Base-by-base conservation (phyloP, 108 stramenopile species). In the Fragilariopsis cylindrus region DNA sequence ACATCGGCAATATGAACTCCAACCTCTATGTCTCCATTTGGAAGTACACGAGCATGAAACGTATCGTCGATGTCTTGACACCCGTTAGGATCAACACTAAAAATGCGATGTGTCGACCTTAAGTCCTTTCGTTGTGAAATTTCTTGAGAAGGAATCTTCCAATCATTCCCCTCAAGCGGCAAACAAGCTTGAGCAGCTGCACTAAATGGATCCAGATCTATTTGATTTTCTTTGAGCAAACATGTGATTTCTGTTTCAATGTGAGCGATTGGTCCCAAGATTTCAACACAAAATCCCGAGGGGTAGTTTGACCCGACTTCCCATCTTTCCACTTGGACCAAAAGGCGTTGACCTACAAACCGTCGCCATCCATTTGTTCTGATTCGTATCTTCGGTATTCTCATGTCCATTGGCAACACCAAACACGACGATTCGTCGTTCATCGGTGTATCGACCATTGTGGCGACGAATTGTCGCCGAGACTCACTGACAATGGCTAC, bases 1-100 rank as follows among this genome's bases (percentile, higher is more conserved):
- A 97, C 96, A 74, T 97, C 96, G 1, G 96, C 96, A 81, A 97
- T 97, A 73, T 97, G 96, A 46, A 97, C 96, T 8, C 96, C 96
- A 48, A 94, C 78, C 73, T 91, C 87, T 47, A 92, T 68, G 63
- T 90, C 90, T 56, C 92, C 92, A 79, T 90, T 92, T 1, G 81
- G 78, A 48, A 97, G 83, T 3, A 60, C 60, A 58, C 65, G 70
- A 16, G 76, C 84, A 57, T 84, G 82, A 82, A 88, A 85, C 7
- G 87, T 81, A 60, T 88, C 87, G 72, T 88, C 87, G 74, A 88
- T 88, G 71, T 88, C 84, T 73, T 89, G 85, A 65, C 92, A 93
- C 8, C 92, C 92, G 40, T 73, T 72, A 12, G 92, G 92, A 58
- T 93, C 92, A 21, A 92, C 86, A 72, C 87, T 88, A 65, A 92